These are phyloP conservation scores for Schoenoplectus triqueter DNA, from an alignment of 202 grass and related monocot genomes.

Conservation along the genomic window DNA sequence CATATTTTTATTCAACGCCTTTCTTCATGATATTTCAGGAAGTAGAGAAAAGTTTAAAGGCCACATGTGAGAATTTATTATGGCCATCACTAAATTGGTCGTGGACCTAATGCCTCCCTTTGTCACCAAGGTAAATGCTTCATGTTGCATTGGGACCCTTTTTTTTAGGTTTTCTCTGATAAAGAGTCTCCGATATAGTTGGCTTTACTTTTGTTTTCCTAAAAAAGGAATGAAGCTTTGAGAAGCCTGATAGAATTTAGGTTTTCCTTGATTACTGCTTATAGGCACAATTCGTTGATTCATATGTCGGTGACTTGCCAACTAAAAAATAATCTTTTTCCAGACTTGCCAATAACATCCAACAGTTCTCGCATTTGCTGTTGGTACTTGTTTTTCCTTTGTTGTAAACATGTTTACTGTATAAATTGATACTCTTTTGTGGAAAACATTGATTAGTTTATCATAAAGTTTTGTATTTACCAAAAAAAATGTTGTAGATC, in stretches of 20 bases:
- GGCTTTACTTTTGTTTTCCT: not conserved
- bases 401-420: not conserved
- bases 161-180: not conserved
- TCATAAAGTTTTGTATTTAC: not conserved
- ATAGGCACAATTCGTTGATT: not conserved
- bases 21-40: slow-evolving; percentile 55
- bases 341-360: slow-evolving; percentile 6
- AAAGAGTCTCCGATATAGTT: slow-evolving; percentile 5
- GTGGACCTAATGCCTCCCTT: slow-evolving; percentile 97
- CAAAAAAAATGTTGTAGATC: not conserved
- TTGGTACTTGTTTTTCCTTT: not conserved
- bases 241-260: not conserved
- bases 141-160: not conserved
- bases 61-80: slow-evolving; percentile 99
- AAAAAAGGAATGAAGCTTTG: not conserved
- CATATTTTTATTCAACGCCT: not conserved
- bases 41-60: slow-evolving; percentile 90
- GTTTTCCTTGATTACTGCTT: not conserved
- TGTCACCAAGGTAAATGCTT: slow-evolving; percentile 82
- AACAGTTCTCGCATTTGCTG: not conserved
- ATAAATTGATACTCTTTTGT: not conserved
- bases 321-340: not conserved
- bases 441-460: slow-evolving; percentile 1
- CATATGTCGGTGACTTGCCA: not conserved
- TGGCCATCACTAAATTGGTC: slow-evolving; percentile 94